These are phyloP conservation scores for Stephania cephalantha DNA, from an alignment of 164 flowering plant species.

Conservation along the genomic window DNA sequence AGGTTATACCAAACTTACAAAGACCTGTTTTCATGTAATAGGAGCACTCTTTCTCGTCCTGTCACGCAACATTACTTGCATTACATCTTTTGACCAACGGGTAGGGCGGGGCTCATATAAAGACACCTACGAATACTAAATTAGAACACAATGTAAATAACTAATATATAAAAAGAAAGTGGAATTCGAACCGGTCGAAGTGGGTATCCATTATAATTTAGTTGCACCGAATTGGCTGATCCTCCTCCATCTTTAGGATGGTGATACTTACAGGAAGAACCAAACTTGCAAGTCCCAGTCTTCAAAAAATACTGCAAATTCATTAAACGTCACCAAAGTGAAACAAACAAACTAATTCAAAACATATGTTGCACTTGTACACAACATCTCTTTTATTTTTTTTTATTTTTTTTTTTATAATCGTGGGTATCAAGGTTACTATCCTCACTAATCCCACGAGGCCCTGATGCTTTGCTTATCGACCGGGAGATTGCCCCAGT, in stretches of 20 bases:
- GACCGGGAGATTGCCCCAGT: too few relatives aligned
- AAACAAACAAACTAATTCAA: background rate
- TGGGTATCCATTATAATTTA: constrained; percentile 81
- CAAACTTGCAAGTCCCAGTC: constrained; percentile 90
- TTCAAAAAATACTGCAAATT: constrained; percentile 71
- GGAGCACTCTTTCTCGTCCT: constrained; percentile 95
- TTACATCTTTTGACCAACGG: background rate
- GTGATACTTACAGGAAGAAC: constrained; percentile 90
- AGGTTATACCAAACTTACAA: constrained; percentile 85
- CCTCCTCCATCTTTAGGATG: constrained; percentile 77
- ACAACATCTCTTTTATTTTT: too few relatives aligned
- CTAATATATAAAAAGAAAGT: background rate
- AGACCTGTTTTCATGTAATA: constrained; percentile 85
- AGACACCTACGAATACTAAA: background rate
- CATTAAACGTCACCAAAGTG: background rate
- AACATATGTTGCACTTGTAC: too few relatives aligned
- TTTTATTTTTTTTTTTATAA: too few relatives aligned
- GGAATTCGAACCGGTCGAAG: constrained; percentile 64
- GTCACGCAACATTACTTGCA: constrained; percentile 8
- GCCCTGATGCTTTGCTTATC: too few relatives aligned
- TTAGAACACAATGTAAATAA: background rate
- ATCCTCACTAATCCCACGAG: too few relatives aligned
- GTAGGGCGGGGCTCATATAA: background rate
- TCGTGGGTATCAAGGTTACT: too few relatives aligned
- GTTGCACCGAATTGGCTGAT: constrained; percentile 38